Conservation (phyloP, 1,284 basidiomycete genomes). For the Ceratorhiza oryzae-sativae region DNA sequence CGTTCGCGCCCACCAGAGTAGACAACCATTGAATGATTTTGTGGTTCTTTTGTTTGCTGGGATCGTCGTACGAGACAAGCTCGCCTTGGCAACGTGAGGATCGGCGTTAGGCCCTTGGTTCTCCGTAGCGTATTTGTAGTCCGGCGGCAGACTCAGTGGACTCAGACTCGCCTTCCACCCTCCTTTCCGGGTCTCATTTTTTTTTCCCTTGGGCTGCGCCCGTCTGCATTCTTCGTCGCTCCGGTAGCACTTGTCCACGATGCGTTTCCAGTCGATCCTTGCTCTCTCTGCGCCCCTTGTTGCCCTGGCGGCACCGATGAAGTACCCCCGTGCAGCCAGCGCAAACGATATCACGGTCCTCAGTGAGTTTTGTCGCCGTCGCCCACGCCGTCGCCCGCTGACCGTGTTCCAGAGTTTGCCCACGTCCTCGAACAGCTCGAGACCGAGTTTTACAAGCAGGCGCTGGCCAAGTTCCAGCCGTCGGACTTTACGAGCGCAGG, state of each 20-base stretch:
- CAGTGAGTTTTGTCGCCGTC: conserved; percentile 57
- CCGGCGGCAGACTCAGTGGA: background rate
- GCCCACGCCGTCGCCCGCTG: background rate
- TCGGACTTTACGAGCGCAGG: conserved; percentile 74
- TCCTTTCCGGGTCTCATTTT: conserved; percentile 7
- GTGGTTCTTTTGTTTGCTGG: conserved; percentile 16
- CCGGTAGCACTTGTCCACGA: conserved; percentile 39
- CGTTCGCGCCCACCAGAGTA: conserved; percentile 26
- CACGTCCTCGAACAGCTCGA: conserved; percentile 77
- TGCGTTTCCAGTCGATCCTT: conserved; percentile 19
- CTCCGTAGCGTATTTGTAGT: background rate
- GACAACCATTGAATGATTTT: conserved; percentile 28
- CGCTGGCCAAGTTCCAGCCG: conserved; percentile 68
- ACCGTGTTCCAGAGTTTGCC: conserved; percentile 65
- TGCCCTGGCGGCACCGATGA: conserved; percentile 40
- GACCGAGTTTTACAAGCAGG: conserved; percentile 71
- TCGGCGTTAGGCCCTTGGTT: conserved; percentile 3
- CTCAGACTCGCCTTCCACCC: background rate
- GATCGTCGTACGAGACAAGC: conserved; percentile 7
- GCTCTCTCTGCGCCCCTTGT: conserved; percentile 28
- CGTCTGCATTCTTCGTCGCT: conserved; percentile 37
- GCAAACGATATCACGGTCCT: conserved; percentile 63
- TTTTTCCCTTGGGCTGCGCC: conserved; percentile 43
- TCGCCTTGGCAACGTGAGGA: conserved; percentile 18
- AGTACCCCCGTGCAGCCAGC: conserved; percentile 45